Percentiles rank a stretch among this genome's conserved stretches.
Conservation (phyloP, 2,329 filamentous ascomycete genomes). For the Aureobasidium sp. region DNA sequence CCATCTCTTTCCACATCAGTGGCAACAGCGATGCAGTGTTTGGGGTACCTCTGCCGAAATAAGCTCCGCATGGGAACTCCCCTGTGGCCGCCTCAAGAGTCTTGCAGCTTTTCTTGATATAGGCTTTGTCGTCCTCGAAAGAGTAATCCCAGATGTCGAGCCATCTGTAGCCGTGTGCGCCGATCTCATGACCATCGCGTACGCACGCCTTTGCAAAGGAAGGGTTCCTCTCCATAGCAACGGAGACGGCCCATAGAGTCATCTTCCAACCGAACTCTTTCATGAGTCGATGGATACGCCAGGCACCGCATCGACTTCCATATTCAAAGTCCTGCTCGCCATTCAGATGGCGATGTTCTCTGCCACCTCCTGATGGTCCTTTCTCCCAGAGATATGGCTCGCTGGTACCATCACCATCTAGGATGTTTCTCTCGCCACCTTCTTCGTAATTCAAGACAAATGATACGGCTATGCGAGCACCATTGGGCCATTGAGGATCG, state of each 20-base stretch:
- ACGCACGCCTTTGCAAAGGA: constrained; percentile 35
- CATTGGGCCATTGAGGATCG: constrained; percentile 35
- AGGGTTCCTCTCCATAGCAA: constrained; percentile 37
- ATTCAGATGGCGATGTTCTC: constrained; percentile 39
- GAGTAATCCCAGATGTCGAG: constrained; percentile 39
- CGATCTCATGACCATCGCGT: constrained; percentile 37
- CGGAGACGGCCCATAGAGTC: constrained; percentile 37
- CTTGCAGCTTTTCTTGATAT: constrained; percentile 39
- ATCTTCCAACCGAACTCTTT: constrained; percentile 38
- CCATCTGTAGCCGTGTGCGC: constrained; percentile 38
- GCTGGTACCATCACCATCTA: constrained; percentile 34
- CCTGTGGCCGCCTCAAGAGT: constrained; percentile 38
- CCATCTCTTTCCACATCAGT: constrained; percentile 47
- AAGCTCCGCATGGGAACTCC: constrained; percentile 44
- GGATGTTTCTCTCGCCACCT: constrained; percentile 35
- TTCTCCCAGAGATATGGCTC: constrained; percentile 38
- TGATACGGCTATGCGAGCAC: constrained; percentile 39
- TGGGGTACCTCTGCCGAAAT: constrained; percentile 43
- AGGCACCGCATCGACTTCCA: constrained; percentile 32
- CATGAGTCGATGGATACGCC: constrained; percentile 37
- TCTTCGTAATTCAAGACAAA: constrained; percentile 44
- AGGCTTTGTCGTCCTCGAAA: constrained; percentile 42
- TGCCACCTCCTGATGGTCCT: constrained; percentile 26
- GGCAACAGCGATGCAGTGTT: constrained; percentile 42
- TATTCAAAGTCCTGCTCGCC: constrained; percentile 48